Evolutionary conservation across 129 eudicot genomes (phyloP).

Genomic region (Escallonia herrerae): DNA sequence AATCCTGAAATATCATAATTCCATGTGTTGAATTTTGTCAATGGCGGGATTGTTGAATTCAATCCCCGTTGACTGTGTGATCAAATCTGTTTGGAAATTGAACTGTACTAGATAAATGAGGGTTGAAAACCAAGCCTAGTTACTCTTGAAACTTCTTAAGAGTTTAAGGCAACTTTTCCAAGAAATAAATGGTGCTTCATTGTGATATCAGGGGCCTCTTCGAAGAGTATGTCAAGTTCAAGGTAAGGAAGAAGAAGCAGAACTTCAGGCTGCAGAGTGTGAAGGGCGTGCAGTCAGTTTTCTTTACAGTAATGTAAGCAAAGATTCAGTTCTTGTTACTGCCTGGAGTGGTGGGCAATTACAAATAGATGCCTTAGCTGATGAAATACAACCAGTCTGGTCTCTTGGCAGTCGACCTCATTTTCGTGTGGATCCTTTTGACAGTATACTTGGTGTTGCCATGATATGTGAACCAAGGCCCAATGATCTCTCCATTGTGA

Average conservation of each 20-base stretch:
- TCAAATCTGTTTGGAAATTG: too few species aligned
- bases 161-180: background rate
- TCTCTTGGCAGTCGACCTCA: slow-evolving; percentile 60
- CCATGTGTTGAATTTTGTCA: too few species aligned
- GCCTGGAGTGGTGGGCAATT: slow-evolving; percentile 92
- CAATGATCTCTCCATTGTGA: slow-evolving; percentile 26
- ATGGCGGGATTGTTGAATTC: too few species aligned
- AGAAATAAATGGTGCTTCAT: background rate
- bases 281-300: slow-evolving; percentile 87
- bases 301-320: slow-evolving; percentile 67
- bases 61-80: too few species aligned
- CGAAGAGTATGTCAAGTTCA: slow-evolving; percentile 49
- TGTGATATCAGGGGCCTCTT: slow-evolving; percentile 68
- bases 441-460: slow-evolving; percentile 63
- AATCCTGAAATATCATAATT: background rate
- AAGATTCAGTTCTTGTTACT: slow-evolving; percentile 73
- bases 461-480: slow-evolving; percentile 80
- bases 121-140: too few species aligned
- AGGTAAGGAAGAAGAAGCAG: slow-evolving; percentile 35
- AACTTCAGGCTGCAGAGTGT: slow-evolving; percentile 38
- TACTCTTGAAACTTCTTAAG: too few species aligned
- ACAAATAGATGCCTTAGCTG: slow-evolving; percentile 91
- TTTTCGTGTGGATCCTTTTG: slow-evolving; percentile 51
- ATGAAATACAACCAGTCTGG: slow-evolving; percentile 95
- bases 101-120: too few species aligned